Evolutionary conservation across 108 stramenopile species (phyloP).

Genomic region (Schizochytrium sp.): DNA sequence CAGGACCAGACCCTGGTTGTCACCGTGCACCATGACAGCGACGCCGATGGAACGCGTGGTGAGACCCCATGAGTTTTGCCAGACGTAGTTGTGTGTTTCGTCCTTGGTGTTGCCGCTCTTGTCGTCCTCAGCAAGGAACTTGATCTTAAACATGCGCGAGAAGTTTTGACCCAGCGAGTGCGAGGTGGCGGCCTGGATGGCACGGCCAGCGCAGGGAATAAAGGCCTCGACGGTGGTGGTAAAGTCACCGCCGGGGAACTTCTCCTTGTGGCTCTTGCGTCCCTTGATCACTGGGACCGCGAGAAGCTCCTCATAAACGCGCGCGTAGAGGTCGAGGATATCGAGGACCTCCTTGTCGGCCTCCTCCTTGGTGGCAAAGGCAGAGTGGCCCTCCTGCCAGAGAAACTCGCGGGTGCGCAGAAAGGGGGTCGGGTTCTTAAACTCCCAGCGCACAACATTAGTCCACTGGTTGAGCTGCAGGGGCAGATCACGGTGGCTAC

Average conservation of each 20-base stretch:
- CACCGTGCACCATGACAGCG: constrained; percentile 98
- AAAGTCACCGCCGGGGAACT: constrained; percentile 91
- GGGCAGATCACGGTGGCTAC: constrained; percentile 74
- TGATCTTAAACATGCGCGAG: constrained; percentile 97
- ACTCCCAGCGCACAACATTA: constrained; percentile 98
- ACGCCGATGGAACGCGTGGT: constrained; percentile 97
- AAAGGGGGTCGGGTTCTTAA: constrained; percentile 97
- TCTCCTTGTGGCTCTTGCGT: constrained; percentile 93
- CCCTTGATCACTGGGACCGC: constrained; percentile 96
- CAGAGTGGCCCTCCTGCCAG: constrained; percentile 99
- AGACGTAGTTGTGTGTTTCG: constrained; percentile 20
- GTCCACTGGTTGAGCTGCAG: constrained; percentile 98
- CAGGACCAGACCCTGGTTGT: constrained; percentile 93
- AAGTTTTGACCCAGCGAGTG: constrained; percentile 99
- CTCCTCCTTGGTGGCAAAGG: constrained; percentile 88
- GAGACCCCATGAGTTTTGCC: constrained; percentile 98
- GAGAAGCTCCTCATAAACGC: constrained; percentile 93
- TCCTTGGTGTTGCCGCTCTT: constrained; percentile 48
- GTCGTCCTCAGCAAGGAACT: constrained; percentile 84
- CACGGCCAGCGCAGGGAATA: constrained; percentile 87
- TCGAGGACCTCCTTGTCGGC: constrained; percentile 88
- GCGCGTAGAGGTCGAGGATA: constrained; percentile 85
- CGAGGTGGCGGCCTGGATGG: constrained; percentile 97
- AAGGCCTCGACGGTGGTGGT: constrained; percentile 99
- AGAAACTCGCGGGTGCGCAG: constrained; percentile 91